phyloP scores from a whole-genome alignment of 805 yeast genomes.

The Hanseniaspora pseudoguilliermondii region DNA sequence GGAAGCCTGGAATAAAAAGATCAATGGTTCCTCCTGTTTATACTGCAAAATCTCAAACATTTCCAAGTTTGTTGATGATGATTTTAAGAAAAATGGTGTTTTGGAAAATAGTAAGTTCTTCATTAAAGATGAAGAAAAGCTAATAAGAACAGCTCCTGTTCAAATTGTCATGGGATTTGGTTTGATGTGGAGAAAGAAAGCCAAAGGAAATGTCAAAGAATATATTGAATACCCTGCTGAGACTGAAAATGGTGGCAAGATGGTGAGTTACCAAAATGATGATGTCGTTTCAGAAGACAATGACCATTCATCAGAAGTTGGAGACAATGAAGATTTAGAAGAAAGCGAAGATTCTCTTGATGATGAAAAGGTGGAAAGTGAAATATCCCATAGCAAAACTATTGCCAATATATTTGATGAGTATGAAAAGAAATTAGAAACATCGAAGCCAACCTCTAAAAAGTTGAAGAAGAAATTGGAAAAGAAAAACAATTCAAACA shows the following conservation, averaged over 20 bases:
- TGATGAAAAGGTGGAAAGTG: conserved; percentile 6
- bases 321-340: not conserved
- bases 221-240: conserved; percentile 9
- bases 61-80: conserved; percentile 53
- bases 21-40: conserved; percentile 49
- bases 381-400: not conserved
- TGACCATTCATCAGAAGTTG: not conserved
- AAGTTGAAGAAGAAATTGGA: conserved; percentile 22
- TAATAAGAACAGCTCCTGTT: conserved; percentile 58
- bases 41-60: conserved; percentile 59
- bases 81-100: conserved; percentile 30
- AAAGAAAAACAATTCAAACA: conserved; percentile 24
- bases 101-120: conserved; percentile 52
- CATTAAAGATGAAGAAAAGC: conserved; percentile 38
- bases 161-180: conserved; percentile 86
- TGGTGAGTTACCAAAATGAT: not conserved
- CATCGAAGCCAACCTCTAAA: not conserved
- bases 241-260: conserved; percentile 2
- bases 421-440: conserved; percentile 11
- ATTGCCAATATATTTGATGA: conserved; percentile 11
- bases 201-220: conserved; percentile 19
- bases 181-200: conserved; percentile 58
- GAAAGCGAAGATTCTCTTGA: conserved; percentile 7
- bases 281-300: not conserved
- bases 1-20: conserved; percentile 78